Conservation (phyloP, 495 filamentous ascomycete genomes). For the Schizothecium vesticola region DNA sequence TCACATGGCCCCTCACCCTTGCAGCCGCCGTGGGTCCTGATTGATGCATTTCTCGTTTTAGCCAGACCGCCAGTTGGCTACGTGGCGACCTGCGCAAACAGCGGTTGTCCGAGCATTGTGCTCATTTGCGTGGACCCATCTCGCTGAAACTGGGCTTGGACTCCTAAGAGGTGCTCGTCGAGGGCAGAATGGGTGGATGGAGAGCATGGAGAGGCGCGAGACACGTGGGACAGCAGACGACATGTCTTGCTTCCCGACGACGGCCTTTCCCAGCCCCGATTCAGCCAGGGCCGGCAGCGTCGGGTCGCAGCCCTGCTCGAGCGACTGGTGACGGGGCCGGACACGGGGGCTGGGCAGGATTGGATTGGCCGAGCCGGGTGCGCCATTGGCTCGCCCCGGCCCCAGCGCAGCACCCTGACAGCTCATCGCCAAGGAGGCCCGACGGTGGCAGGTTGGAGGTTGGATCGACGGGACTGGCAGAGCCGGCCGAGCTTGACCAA, state of each 20-base stretch:
- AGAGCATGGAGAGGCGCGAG: background rate
- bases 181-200: background rate
- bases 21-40: constrained; percentile 1
- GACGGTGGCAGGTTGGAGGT: background rate
- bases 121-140: background rate
- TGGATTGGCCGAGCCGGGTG: constrained; percentile 1
- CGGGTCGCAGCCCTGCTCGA: constrained; percentile 5
- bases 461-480: background rate
- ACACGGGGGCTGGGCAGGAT: constrained; percentile 7
- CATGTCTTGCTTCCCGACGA: constrained; percentile 3
- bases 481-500: background rate
- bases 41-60: constrained; percentile 1
- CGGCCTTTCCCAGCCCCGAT: background rate
- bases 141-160: background rate
- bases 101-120: background rate
- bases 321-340: constrained; percentile 6
- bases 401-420: background rate
- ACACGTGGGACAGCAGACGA: constrained; percentile 9
- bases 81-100: constrained; percentile 9
- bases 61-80: constrained; percentile 3
- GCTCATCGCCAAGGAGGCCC: background rate
- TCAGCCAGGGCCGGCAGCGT: background rate
- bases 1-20: constrained; percentile 10
- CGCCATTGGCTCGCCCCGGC: background rate
- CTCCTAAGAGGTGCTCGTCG: background rate